Base-by-base conservation (phyloP, 2,329 filamentous ascomycete species). In the Talaromyces piceae region DNA sequence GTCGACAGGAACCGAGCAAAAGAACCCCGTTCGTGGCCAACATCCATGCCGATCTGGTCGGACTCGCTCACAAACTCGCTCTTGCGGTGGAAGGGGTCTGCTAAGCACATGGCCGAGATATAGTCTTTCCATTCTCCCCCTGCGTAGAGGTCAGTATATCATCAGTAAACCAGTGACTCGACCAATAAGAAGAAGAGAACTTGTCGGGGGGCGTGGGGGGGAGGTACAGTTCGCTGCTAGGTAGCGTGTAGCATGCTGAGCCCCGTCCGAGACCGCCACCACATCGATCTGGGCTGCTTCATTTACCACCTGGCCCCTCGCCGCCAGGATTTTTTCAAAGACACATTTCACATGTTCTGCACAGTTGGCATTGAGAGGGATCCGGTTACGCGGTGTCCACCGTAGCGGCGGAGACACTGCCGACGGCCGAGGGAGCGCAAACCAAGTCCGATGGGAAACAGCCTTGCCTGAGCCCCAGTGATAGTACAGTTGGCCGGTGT, bases 401-500 rank as follows among this genome's bases (percentile, higher is more conserved):
- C 69, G 69, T 45, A 76, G 72, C 2, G 77, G 75, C 3, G 70
- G 64, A 54, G 87, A 81, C 9, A 84, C 82, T 2, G 82, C 77
- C 45, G 81, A 86, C 51, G 76, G 73, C 58, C 84, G 77, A 1
- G 84, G 83, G 41, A 85, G 69, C 1, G 74, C 75, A 6, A 73
- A 63, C 74, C 84, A 86, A 3, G 76, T 77, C 0, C 64, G 62
- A 1, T 76, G 64, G 1, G 80, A 86, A 54, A 95, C 73, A 0
- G 82, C 75, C 45, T 78, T 77, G 47, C 76, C 69, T 1, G 77
- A 77, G 47, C 79, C 77, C 37, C 86, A 81, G 65, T 86, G 88
- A 83, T 88, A 96, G 60, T 84, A 74, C 16, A 87, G 72, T 68
- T 94, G 83, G 4, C 88, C 88, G 3, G 82, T 75, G 63, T 95